Evolutionary conservation across 2,329 filamentous ascomycete genomes (phyloP), one percentile per base, ranked within the genome.

Genomic region (Ceratocystis harringtonii): DNA sequence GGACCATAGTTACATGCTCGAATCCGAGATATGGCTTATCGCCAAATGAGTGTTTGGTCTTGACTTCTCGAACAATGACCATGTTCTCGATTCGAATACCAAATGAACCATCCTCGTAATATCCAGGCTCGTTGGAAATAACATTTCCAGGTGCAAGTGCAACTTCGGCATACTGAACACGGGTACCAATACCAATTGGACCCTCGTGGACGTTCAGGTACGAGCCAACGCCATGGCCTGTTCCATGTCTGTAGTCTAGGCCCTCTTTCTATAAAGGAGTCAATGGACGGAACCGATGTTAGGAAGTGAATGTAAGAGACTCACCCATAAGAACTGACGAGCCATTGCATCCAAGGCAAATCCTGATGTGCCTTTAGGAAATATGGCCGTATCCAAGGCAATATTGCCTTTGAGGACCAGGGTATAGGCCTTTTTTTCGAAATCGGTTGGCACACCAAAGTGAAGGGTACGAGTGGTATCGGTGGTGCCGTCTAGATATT

Each of bases 161-260:
- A 5, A 97, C 92, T 73, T 99, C 94, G 0, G 90, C 87, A 73
- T 92, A 96, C 71, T 95, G 89, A 48, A 95, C 84, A 57, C 94
- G 83, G 8, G 92, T 96, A 32, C 94, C 94, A 68, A 99, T 95
- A 22, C 94, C 94, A 68, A 99, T 95, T 1, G 94, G 94, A 0
- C 94, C 94, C 76, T 99, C 94, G 73, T 99, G 94, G 0, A 99
- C 94, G 70, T 99, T 99, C 71, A 99, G 78, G 75, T 87, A 99
- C 1, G 91, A 96, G 32, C 94, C 94, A 44, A 99, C 89, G 55
- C 94, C 94, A 73, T 99, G 94, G 8, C 94, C 94, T 3, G 94
- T 99, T 66, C 94, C 94, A 73, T 99, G 94, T 45, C 94, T 85
- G 75, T 96, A 99, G 73, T 99, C 94, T 12, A 99, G 80, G 0